phyloP scores from a whole-genome alignment of 148 eudicot genomes.

The Drosera capensis region DNA sequence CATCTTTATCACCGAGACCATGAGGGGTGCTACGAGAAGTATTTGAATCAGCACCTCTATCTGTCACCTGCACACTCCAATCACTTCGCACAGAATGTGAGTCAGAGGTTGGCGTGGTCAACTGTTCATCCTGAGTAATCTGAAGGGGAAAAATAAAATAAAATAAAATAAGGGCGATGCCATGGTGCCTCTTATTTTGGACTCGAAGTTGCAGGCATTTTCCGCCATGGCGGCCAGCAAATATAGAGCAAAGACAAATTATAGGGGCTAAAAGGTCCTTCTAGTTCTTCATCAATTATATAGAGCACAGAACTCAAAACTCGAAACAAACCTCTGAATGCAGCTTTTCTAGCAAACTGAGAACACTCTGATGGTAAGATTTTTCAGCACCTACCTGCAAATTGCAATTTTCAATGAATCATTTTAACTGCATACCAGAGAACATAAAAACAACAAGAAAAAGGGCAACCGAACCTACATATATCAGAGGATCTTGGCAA shows the following conservation, averaged over 20 bases:
- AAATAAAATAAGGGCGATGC: not conserved
- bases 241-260: not conserved
- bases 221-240: not conserved
- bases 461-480: no score
- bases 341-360: slow-evolving; percentile 43
- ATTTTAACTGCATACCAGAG: not conserved
- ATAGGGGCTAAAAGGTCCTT: not conserved
- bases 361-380: slow-evolving; percentile 46
- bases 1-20: not conserved
- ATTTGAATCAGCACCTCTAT: not conserved
- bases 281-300: not conserved
- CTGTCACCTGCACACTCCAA: not conserved
- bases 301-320: not conserved
- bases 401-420: not conserved
- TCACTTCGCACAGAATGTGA: not conserved
- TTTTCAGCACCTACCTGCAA: slow-evolving; percentile 69
- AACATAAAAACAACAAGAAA: not conserved
- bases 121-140: not conserved
- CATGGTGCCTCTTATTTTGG: not conserved
- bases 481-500: no score
- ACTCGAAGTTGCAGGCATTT: not conserved
- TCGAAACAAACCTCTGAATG: slow-evolving; percentile 36
- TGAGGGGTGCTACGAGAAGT: not conserved
- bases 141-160: no score
- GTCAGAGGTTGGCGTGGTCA: not conserved